A percentile compares a stretch with the other conserved stretches of the same genome.
Conservation (phyloP, 352 stramenopile genomes). For the Pythium coloratum region DNA sequence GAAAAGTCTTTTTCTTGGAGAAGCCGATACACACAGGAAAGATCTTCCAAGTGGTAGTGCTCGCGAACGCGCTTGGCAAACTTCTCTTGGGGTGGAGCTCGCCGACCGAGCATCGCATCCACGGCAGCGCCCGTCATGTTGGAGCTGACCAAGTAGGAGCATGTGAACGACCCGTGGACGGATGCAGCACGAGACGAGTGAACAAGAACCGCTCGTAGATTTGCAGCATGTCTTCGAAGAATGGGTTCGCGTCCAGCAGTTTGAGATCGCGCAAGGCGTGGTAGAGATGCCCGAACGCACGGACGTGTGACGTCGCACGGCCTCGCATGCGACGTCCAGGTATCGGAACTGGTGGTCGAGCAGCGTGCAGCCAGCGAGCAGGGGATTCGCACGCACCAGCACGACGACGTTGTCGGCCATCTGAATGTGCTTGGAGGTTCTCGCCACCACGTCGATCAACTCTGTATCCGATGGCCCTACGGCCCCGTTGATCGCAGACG, state of each 20-base stretch:
- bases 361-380: slow-evolving; percentile 33
- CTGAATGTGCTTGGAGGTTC: background rate
- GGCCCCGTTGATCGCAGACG: background rate
- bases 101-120: slow-evolving; percentile 20
- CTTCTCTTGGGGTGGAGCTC: background rate
- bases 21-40: slow-evolving; percentile 30
- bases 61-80: slow-evolving; percentile 25
- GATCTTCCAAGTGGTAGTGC: slow-evolving; percentile 19
- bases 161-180: slow-evolving; percentile 26
- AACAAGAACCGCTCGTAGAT: slow-evolving; percentile 34
- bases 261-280: slow-evolving; percentile 25
- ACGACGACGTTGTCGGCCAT: slow-evolving; percentile 13
- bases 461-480: background rate
- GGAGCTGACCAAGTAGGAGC: slow-evolving; percentile 30
- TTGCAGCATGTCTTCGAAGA: slow-evolving; percentile 32
- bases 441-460: background rate
- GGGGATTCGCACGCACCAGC: slow-evolving; percentile 29
- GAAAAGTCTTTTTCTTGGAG: slow-evolving; percentile 29
- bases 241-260: slow-evolving; percentile 16
- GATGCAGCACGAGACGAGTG: slow-evolving; percentile 29
- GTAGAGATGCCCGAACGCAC: slow-evolving; percentile 35
- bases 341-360: slow-evolving; percentile 31
- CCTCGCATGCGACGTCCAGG: slow-evolving; percentile 22
- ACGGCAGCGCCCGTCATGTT: slow-evolving; percentile 28
- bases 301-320: slow-evolving; percentile 27